These are phyloP conservation scores for Sugiyamaella sp. DNA, from an alignment of 1,139 yeast species.

Conservation along the genomic window DNA sequence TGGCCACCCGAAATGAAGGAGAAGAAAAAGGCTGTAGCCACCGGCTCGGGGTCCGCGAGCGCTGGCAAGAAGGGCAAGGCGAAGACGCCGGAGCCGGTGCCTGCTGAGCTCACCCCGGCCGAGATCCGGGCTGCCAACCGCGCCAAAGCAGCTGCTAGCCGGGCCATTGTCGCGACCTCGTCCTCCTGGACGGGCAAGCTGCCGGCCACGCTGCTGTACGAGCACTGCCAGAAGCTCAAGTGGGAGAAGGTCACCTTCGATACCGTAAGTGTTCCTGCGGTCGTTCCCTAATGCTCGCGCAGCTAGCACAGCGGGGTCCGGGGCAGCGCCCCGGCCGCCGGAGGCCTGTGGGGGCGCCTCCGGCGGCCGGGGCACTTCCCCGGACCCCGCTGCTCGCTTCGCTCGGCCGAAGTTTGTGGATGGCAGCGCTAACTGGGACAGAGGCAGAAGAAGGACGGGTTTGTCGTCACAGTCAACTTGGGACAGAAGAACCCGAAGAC, in stretches of 20 bases:
- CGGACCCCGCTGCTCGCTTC: background rate
- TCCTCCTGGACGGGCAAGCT: slow-evolving; percentile 92
- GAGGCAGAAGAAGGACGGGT: slow-evolving; percentile 54
- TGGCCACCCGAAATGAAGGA: too few relatives aligned
- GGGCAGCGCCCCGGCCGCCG: background rate
- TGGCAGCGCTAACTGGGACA: too few relatives aligned
- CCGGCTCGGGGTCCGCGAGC: background rate
- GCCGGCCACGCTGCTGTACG: slow-evolving; percentile 84
- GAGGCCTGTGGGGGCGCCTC: background rate
- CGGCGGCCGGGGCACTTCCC: background rate
- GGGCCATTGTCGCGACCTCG: slow-evolving; percentile 55
- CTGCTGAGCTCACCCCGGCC: slow-evolving; percentile 7
- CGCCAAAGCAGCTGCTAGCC: slow-evolving; percentile 25
- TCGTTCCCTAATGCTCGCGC: too few relatives aligned
- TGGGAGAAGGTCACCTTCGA: slow-evolving; percentile 88
- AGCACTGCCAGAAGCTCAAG: slow-evolving; percentile 82
- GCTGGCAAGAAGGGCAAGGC: slow-evolving; percentile 5
- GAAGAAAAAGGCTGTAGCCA: slow-evolving; percentile 6
- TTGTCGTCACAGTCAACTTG: slow-evolving; percentile 61
- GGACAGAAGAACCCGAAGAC: slow-evolving; percentile 83
- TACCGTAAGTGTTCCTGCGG: slow-evolving; percentile 50
- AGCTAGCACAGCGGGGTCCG: too few relatives aligned
- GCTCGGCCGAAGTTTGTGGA: too few relatives aligned
- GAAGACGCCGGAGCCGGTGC: background rate
- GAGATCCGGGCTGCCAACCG: slow-evolving; percentile 20